Base-by-base conservation (phyloP, 2,329 filamentous ascomycete genomes). In the Epichloe gansuensis region DNA sequence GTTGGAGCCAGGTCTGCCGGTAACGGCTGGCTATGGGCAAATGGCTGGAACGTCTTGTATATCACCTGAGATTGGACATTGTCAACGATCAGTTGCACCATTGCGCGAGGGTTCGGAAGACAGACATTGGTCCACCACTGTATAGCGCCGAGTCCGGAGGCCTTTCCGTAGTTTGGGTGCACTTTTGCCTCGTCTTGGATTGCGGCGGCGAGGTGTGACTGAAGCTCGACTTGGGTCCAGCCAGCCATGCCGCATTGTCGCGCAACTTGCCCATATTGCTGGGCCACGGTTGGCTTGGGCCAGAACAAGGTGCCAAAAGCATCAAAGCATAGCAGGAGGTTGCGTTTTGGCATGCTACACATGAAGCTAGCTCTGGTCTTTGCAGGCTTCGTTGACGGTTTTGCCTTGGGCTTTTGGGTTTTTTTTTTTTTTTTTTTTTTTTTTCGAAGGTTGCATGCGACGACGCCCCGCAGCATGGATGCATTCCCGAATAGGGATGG, bases 271-370 rank as follows among this genome's bases (percentile, higher is more conserved):
- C 65, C 71, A 61, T 85, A 85, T 57, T 81, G 76, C 50, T 68
- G 61, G 5, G 70, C 66, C 7, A 84, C 72, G 1, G 76, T 66
- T 9, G 60, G 58, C 47, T 67, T 73, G 0, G 80, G 78, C 11
- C 63, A 66, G 63, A 81, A 83, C 2, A 85, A 67, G 0, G 81
- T 85, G n/a, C 77, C 79, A 57, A 83, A 84, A 4, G 80, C 81
- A 61, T 85, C 81, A 50, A 84, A 77, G 54, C 77, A 80, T 1
- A 84, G 63, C 0, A 84, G 64, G 2, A 84, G 68, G 54, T 78
- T 77, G 17, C 55, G 59, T 40, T 47, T 57, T 8, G 57, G 35
- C 58, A 60, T 61, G 27, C 31, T 31, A 31, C 31, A 4, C 8
- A 31, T 4, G 27, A 31, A 31, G 27, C 27, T 4, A 31, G 27